These are phyloP conservation scores for Naegleria fowleri DNA, from an alignment of 208 protist genomes.

Conservation along the genomic window DNA sequence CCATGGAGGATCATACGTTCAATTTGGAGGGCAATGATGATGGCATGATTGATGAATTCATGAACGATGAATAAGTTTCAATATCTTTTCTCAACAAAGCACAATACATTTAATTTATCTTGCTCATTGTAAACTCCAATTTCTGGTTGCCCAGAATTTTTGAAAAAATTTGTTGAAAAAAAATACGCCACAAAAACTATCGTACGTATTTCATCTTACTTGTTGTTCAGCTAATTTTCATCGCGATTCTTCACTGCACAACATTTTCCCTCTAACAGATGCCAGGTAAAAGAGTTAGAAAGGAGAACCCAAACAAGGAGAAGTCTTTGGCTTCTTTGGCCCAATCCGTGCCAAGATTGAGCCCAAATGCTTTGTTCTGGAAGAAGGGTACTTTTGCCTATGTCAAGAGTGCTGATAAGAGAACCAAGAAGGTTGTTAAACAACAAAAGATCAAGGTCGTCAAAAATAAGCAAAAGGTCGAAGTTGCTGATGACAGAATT, in stretches of 20 bases:
- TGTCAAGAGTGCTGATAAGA: neutral
- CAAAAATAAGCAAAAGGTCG: neutral
- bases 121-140: neutral
- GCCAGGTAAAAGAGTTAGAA: neutral
- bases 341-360: neutral
- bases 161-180: constrained; percentile 10
- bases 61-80: neutral
- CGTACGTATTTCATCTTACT: neutral
- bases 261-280: too few relatives aligned
- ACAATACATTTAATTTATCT: neutral
- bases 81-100: neutral
- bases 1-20: neutral
- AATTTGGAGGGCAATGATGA: neutral
- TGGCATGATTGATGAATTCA: neutral
- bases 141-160: neutral
- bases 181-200: neutral
- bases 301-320: neutral
- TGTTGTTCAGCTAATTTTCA: neutral
- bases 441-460: neutral
- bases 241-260: neutral
- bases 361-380: neutral
- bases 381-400: neutral
- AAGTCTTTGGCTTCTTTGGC: neutral
- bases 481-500: neutral
- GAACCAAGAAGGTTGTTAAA: neutral